Percentiles rank a stretch among this genome's conserved stretches.
Conservation (phyloP, 1,284 basidiomycete genomes). For the Apiotrichum siamense region DNA sequence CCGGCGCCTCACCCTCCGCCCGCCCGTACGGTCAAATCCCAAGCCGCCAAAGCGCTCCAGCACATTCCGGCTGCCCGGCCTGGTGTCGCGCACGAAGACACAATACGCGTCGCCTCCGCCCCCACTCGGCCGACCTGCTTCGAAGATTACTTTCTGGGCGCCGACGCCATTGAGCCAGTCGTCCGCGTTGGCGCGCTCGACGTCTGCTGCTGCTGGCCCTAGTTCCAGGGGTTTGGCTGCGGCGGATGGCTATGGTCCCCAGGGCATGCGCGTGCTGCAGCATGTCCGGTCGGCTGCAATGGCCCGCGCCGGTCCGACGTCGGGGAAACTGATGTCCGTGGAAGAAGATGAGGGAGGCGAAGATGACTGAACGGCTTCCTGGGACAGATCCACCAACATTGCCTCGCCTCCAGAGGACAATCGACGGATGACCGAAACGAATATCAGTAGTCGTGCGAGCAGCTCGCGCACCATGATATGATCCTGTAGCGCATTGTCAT, state of each 20-base stretch:
- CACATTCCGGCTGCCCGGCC: too few relatives aligned
- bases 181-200: too few relatives aligned
- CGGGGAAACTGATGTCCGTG: too few relatives aligned
- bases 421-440: too few relatives aligned
- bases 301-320: neutral
- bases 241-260: neutral
- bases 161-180: neutral
- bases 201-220: too few relatives aligned
- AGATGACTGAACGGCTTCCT: slow-evolving; percentile 1
- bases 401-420: too few relatives aligned
- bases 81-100: neutral
- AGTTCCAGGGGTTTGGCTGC: too few relatives aligned
- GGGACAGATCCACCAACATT: slow-evolving; percentile 1
- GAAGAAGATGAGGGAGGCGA: neutral
- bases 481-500: too few relatives aligned
- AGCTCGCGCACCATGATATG: too few relatives aligned
- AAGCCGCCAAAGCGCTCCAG: neutral
- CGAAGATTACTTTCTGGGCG: slow-evolving; percentile 8
- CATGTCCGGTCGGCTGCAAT: neutral
- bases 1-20: slow-evolving; percentile 1
- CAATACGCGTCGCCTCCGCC: neutral
- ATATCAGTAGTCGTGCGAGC: too few relatives aligned
- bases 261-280: slow-evolving; percentile 1
- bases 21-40: too few relatives aligned
- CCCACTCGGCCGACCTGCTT: too few relatives aligned